Evolutionary conservation across 495 filamentous ascomycete species (phyloP).

Genomic region (Podospora bellae-mahoneyi): DNA sequence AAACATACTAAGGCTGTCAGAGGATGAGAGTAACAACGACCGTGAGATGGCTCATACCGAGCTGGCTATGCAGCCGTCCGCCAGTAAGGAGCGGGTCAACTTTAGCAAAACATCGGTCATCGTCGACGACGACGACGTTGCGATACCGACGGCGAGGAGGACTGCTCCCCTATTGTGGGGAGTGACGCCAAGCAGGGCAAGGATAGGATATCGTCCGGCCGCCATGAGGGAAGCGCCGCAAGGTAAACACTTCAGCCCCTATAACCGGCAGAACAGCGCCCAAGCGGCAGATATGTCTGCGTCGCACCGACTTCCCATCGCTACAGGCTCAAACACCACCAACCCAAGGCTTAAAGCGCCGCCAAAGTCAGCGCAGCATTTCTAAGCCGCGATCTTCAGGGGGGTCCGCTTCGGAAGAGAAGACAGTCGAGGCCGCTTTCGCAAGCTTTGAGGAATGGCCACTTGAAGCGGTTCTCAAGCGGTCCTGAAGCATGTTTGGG

Average conservation of each 20-base stretch:
- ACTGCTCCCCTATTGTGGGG: not conserved
- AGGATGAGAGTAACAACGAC: no score
- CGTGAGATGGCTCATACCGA: no score
- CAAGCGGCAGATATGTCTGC: constrained; percentile 12
- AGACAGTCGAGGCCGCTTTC: constrained; percentile 11
- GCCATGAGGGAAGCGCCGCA: not conserved
- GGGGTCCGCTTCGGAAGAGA: constrained; percentile 13
- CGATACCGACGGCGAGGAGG: no score
- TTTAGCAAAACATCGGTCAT: no score
- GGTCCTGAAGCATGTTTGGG: no score
- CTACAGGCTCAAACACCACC: constrained; percentile 8
- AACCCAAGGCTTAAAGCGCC: constrained; percentile 9
- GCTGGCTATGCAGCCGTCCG: no score
- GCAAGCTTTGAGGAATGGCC: constrained; percentile 12
- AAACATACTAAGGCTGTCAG: no score
- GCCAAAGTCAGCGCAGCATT: constrained; percentile 11
- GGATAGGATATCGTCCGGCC: constrained; percentile 11
- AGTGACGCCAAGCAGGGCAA: constrained; percentile 15
- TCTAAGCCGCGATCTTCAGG: constrained; percentile 12
- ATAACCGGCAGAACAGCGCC: not conserved
- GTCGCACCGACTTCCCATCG: constrained; percentile 11
- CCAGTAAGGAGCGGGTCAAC: no score
- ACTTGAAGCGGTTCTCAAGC: no score
- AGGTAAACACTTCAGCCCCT: not conserved
- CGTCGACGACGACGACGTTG: no score